Base-by-base conservation (phyloP, 2,329 filamentous ascomycete species). In the Nigrospora sphaerica region DNA sequence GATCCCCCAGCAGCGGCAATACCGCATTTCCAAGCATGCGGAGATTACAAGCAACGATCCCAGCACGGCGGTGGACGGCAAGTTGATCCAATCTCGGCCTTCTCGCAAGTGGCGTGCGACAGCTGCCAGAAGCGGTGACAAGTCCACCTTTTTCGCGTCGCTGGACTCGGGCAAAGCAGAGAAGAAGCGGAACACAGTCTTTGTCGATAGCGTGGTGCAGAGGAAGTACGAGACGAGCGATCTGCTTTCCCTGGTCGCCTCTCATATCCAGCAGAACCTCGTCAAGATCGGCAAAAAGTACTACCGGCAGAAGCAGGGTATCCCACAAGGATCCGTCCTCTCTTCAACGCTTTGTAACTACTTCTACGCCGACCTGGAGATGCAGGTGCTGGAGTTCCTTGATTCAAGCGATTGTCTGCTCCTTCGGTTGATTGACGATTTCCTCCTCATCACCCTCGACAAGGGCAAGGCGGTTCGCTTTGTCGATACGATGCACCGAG, bases 261-360 rank as follows among this genome's bases (percentile, higher is more conserved):
- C 92, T 52, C 93, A 98, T 60, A 78, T 98, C n/a, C 74, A 83
- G 51, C 74, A 83, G 49, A 96, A 97, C 59, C 72, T 96, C 23
- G 81, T 98, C 58, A 89, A 87, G 59, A 84, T 97, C 35, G 91
- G 90, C 41, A 92, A 90, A 67, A 88, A 85, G 54, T 90, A 83
- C 62, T 96, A 93, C 62, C 80, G 88, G 19, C 93, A 98, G 62
- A 92, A 83, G 62, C 72, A 77, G 18, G 93, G 93, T 13, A 97
- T 98, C 35, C 91, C 93, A 0, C 93, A 98, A 63, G 93, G 93
- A 9, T 96, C 91, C 0, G 78, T 96, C 1, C 63, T 98, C 6
- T 96, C 91, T 0, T 87, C 85, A 38, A 73, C 90, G 36, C 73
- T 98, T 6, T 97, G 93, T 72, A 97, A 90, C 66, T 92, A 95